These are phyloP conservation scores for Gloeopeniophorella convolvens DNA, from an alignment of 768 basidiomycete genomes.

Conservation along the genomic window DNA sequence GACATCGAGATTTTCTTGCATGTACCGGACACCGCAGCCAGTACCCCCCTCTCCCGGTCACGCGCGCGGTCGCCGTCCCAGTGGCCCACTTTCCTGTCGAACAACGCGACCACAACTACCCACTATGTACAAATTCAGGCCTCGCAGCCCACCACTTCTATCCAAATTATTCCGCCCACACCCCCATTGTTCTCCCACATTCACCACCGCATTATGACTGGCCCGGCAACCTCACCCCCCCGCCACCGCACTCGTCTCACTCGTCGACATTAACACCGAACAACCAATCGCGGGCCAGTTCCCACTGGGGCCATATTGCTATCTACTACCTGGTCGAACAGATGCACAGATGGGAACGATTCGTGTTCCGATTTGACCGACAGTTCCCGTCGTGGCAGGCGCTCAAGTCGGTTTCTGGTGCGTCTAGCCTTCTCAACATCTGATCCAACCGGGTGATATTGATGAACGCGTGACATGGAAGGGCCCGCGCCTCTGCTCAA, in stretches of 20 bases:
- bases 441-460: neutral
- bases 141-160: constrained; percentile 17
- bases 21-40: constrained; percentile 28
- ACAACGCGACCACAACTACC: constrained; percentile 19
- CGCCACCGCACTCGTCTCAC: constrained; percentile 11
- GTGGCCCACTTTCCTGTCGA: constrained; percentile 22
- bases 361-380: constrained; percentile 74
- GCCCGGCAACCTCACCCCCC: constrained; percentile 15
- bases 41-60: constrained; percentile 6
- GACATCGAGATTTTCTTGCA: constrained; percentile 78
- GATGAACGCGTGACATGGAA: constrained; percentile 24
- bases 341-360: constrained; percentile 78
- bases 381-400: constrained; percentile 69
- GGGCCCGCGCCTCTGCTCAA: constrained; percentile 66
- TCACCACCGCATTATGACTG: constrained; percentile 20
- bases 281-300: constrained; percentile 36
- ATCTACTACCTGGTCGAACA: constrained; percentile 74
- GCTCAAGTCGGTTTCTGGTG: constrained; percentile 66
- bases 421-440: constrained; percentile 21
- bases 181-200: constrained; percentile 19
- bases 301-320: constrained; percentile 76
- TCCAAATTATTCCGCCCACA: constrained; percentile 21
- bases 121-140: constrained; percentile 24
- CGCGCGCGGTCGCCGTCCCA: constrained; percentile 21
- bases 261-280: constrained; percentile 24